A percentile compares a stretch with the other conserved stretches of the same genome.
phyloP scores from a whole-genome alignment of 768 basidiomycete genomes.

The Tricholomella constricta region DNA sequence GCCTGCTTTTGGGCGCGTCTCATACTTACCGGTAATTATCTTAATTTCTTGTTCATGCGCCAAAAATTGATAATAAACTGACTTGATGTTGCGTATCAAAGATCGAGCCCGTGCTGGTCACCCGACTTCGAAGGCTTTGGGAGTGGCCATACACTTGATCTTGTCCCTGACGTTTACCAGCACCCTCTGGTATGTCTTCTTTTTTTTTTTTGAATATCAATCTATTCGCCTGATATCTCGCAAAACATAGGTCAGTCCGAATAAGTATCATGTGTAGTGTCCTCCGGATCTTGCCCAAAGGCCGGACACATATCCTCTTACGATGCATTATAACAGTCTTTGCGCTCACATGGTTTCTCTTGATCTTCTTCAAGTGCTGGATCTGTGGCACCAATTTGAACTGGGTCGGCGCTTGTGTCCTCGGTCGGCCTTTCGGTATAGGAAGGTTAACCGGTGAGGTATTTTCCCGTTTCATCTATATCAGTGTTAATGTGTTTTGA shows the following conservation, averaged over 20 bases:
- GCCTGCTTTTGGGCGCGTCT: conserved; percentile 8
- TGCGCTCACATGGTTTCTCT: conserved; percentile 2
- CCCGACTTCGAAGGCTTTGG: background rate
- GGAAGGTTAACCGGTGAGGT: conserved; percentile 15
- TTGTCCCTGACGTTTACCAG: conserved; percentile 15
- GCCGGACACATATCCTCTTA: conserved; percentile 8
- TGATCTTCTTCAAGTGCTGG: conserved; percentile 16
- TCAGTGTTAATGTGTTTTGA: background rate
- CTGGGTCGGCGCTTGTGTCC: conserved; percentile 13
- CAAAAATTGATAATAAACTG: background rate
- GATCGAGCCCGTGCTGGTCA: background rate
- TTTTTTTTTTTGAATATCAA: background rate
- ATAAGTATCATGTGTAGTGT: conserved; percentile 24
- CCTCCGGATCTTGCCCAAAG: conserved; percentile 14
- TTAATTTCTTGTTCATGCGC: background rate
- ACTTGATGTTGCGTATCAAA: background rate
- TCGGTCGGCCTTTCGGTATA: conserved; percentile 9
- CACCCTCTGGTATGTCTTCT: conserved; percentile 16
- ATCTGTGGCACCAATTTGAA: conserved; percentile 8
- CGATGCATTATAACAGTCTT: conserved; percentile 3
- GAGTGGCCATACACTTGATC: background rate
- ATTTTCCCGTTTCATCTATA: background rate
- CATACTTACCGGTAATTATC: conserved; percentile 4
- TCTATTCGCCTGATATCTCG: background rate
- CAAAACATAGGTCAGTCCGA: conserved; percentile 16